Percentiles rank a stretch among this genome's conserved stretches.
Conservation (phyloP, 2,329 filamentous ascomycete species). For the Pseudogymnoascus sp. region DNA sequence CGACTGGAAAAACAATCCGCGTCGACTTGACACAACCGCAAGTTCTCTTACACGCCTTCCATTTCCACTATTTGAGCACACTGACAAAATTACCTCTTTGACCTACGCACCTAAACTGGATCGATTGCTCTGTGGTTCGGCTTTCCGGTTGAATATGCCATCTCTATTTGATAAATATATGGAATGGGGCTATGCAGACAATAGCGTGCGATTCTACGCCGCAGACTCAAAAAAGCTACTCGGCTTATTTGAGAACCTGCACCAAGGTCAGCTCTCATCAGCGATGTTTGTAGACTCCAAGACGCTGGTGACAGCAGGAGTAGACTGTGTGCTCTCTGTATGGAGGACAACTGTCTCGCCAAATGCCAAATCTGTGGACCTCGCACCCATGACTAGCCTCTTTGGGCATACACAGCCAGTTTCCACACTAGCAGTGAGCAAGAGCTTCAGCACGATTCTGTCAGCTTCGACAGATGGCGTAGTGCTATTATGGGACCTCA, state of each 20-base stretch:
- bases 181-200: conserved; percentile 94
- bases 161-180: conserved; percentile 83
- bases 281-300: conserved; percentile 81
- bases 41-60: conserved; percentile 70
- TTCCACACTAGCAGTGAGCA: conserved; percentile 72
- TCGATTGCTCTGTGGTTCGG: conserved; percentile 71
- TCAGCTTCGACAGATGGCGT: conserved; percentile 76
- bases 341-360: conserved; percentile 58
- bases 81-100: conserved; percentile 72
- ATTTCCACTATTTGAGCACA: conserved; percentile 61
- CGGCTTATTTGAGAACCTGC: conserved; percentile 87
- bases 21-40: conserved; percentile 68
- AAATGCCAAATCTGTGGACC: conserved; percentile 62
- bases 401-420: conserved; percentile 87
- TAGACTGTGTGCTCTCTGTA: conserved; percentile 83
- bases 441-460: conserved; percentile 79
- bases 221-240: conserved; percentile 74
- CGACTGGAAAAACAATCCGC: conserved; percentile 52
- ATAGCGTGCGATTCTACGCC: conserved; percentile 83
- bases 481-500: conserved; percentile 88
- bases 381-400: conserved; percentile 68
- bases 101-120: conserved; percentile 73
- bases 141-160: conserved; percentile 79
- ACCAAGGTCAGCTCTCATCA: conserved; percentile 80
- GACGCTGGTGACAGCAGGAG: conserved; percentile 83